Percentiles rank a stretch among this genome's conserved stretches.
phyloP scores from a whole-genome alignment of 2,329 filamentous ascomycete species.

The Diaporthe citriasiana region DNA sequence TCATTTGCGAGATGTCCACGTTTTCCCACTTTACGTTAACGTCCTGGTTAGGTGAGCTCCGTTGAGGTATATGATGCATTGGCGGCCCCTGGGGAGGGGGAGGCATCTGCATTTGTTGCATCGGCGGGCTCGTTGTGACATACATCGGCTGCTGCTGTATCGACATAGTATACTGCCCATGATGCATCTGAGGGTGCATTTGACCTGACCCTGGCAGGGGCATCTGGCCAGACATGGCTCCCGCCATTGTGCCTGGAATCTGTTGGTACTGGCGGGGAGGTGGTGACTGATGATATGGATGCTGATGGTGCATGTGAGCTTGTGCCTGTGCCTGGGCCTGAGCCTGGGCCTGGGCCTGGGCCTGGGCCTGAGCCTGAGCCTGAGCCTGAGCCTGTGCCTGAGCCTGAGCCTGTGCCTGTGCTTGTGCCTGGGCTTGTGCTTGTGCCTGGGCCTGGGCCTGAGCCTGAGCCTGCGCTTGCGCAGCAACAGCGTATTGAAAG shows the following conservation, averaged over 20 bases:
- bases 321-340: conserved; percentile 36
- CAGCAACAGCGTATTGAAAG: conserved; percentile 51
- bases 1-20: conserved; percentile 60
- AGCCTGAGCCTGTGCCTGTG: conserved; percentile 15
- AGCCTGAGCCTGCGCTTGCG: too few relatives aligned
- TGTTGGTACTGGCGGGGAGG: conserved; percentile 37
- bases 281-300: conserved; percentile 31
- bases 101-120: conserved; percentile 49
- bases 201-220: conserved; percentile 33
- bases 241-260: conserved; percentile 34
- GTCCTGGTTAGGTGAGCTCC: conserved; percentile 45
- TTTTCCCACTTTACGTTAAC: conserved; percentile 61
- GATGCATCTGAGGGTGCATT: conserved; percentile 38
- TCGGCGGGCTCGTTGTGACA: conserved; percentile 48
- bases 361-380: conserved; percentile 29
- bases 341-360: conserved; percentile 48
- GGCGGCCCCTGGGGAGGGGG: conserved; percentile 45
- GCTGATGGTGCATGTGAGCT: conserved; percentile 35
- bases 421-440: conserved; percentile 38
- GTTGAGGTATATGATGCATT: conserved; percentile 43
- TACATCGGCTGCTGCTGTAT: conserved; percentile 38
- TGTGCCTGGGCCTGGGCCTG: conserved; percentile 47
- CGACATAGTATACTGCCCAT: conserved; percentile 33
- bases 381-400: conserved; percentile 23
- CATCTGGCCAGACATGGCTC: conserved; percentile 36